Percentiles rank a stretch among this genome's conserved stretches.
These are phyloP conservation scores for Singerocomus rubriflavus DNA, from an alignment of 1,284 basidiomycete species.

Conservation along the genomic window DNA sequence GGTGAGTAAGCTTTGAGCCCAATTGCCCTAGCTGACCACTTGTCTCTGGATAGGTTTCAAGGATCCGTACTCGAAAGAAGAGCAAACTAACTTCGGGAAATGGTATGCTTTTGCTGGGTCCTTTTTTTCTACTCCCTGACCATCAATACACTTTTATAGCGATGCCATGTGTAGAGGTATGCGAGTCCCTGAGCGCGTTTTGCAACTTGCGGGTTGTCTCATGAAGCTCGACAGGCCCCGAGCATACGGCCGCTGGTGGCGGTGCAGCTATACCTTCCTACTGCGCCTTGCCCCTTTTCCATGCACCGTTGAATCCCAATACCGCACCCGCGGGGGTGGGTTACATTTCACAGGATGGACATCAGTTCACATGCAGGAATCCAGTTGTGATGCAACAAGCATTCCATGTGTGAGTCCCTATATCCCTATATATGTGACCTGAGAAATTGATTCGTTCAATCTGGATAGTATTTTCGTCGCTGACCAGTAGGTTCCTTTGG, in stretches of 20 bases:
- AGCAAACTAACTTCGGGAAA: conserved; percentile 50
- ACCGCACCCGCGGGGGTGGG: conserved; percentile 35
- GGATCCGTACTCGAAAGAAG: conserved; percentile 60
- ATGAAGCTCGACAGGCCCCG: conserved; percentile 34
- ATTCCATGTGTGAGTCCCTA: conserved; percentile 24
- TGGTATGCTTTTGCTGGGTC: conserved; percentile 37
- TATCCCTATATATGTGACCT: neutral
- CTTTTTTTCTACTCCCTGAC: neutral
- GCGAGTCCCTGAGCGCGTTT: neutral
- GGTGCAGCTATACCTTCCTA: conserved; percentile 48
- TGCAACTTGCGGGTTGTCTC: neutral
- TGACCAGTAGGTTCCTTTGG: conserved; percentile 17
- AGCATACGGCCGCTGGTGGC: conserved; percentile 43
- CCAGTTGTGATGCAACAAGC: conserved; percentile 46
- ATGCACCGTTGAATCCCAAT: conserved; percentile 37
- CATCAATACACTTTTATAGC: conserved; percentile 29
- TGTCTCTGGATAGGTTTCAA: conserved; percentile 19
- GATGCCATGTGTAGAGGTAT: conserved; percentile 49
- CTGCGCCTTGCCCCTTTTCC: conserved; percentile 55
- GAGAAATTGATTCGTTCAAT: conserved; percentile 4
- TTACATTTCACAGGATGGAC: conserved; percentile 51
- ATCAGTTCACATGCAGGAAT: conserved; percentile 51
- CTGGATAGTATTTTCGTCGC: conserved; percentile 27
- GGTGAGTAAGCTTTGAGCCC: conserved; percentile 33
- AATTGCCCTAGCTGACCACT: neutral